These are phyloP conservation scores for Tulasnella sp. DNA, from an alignment of 768 basidiomycete genomes.

Conservation along the genomic window DNA sequence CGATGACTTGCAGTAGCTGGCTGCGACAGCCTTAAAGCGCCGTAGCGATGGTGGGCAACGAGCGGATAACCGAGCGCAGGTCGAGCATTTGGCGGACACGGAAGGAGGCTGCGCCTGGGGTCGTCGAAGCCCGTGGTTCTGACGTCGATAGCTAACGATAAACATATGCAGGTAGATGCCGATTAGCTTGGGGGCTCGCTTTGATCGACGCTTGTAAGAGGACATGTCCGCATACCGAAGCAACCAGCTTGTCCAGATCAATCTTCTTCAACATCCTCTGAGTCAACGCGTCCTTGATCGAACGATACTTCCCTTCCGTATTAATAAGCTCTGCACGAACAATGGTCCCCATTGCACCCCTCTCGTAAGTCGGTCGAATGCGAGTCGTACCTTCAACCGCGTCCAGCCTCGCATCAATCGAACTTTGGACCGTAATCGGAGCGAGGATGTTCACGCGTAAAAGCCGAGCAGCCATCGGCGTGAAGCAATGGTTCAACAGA, in stretches of 20 bases:
- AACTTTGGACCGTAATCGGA: conserved; percentile 68
- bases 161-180: not conserved
- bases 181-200: conserved; percentile 42
- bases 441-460: conserved; percentile 80
- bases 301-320: conserved; percentile 71
- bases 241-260: conserved; percentile 73
- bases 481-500: conserved; percentile 77
- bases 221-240: conserved; percentile 28
- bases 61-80: conserved; percentile 70
- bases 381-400: conserved; percentile 70
- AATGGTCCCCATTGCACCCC: conserved; percentile 31
- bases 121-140: conserved; percentile 57
- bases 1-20: conserved; percentile 66
- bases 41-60: conserved; percentile 63
- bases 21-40: conserved; percentile 63
- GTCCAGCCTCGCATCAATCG: conserved; percentile 81
- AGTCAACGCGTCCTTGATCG: conserved; percentile 68
- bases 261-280: conserved; percentile 73
- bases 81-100: conserved; percentile 80
- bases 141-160: conserved; percentile 61
- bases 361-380: not conserved
- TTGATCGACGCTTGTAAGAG: too few relatives aligned
- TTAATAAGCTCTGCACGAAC: conserved; percentile 69
- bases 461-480: conserved; percentile 86
- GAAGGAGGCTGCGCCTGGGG: conserved; percentile 65